Conservation (phyloP, 2,329 filamentous ascomycete species). For the Pseudophaeomoniella oleicola region DNA sequence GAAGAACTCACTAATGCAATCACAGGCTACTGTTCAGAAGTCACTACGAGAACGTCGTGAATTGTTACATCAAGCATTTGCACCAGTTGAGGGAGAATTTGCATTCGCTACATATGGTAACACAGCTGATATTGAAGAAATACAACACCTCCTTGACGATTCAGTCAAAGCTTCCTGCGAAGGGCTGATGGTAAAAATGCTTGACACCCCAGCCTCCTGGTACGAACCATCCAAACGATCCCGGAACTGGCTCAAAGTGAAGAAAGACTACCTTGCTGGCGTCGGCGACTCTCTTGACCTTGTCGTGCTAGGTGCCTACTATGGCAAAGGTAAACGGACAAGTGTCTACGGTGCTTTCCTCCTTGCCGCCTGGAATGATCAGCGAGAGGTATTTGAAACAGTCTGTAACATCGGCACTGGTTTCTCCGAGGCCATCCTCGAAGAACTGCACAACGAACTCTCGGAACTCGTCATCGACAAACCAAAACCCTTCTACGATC, state of each 20-base stretch:
- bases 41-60: conserved; percentile 70
- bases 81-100: conserved; percentile 75
- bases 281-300: conserved; percentile 93
- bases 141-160: conserved; percentile 82
- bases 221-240: conserved; percentile 95
- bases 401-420: conserved; percentile 98
- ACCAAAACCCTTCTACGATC: conserved; percentile 86
- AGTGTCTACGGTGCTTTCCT: conserved; percentile 93
- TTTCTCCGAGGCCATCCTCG: conserved; percentile 88
- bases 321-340: conserved; percentile 88
- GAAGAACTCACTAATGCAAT: conserved; percentile 9
- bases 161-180: conserved; percentile 93
- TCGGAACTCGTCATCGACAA: conserved; percentile 69
- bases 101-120: conserved; percentile 77
- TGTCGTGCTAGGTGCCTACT: conserved; percentile 87
- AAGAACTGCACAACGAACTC: conserved; percentile 66
- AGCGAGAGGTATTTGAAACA: conserved; percentile 72
- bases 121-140: conserved; percentile 80
- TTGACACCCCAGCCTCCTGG: conserved; percentile 80
- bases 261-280: conserved; percentile 92
- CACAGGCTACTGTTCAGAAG: conserved; percentile 66
- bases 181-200: conserved; percentile 98
- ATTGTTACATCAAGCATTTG: conserved; percentile 58
- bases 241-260: conserved; percentile 98
- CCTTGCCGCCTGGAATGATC: conserved; percentile 79